Evolutionary conservation across 768 basidiomycete genomes (phyloP), one percentile per base, ranked within the genome.

Genomic region (Termitomyces sp.): DNA sequence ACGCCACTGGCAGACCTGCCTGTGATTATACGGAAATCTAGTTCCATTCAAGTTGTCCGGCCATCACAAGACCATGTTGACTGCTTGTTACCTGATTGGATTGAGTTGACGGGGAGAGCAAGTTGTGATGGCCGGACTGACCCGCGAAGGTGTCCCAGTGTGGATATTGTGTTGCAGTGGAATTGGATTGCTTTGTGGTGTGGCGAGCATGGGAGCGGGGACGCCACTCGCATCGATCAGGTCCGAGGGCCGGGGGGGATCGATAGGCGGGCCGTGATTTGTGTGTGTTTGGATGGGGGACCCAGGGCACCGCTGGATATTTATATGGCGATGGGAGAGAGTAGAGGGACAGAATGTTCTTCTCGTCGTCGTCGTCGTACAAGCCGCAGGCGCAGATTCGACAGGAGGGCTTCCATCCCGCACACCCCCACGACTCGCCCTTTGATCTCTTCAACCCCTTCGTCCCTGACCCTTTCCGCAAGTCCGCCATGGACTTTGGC

Each of bases 381-480:
- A 83, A 83, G 65, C 79, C 83, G 16, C 81, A 82, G 61, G 67
- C 65, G 3, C 67, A 65, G 58, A 72, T 89, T 61, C 76, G 87
- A 59, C 84, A 87, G 66, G 85, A 90, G 72, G 89, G 90, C 64
- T 91, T 91, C 69, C 85, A 88, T 60, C 69, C 85, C 36, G 22
- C 65, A 64, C 63, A 71, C 59, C 59, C 71, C 36, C 48, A 71
- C 61, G 55, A 71, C 48, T 36, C 10, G 16, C 26, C 37, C 7
- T 41, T 41, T 10, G 79, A 78, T 73, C 72, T 81, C 65, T 73
- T 64, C 57, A 60, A 75, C 65, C 73, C 71, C 34, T 78, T 82
- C 62, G 67, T 86, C 32, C 78, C 79, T 0, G 84, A 85, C 43
- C 59, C 81, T 0, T 82, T 83, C 66, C 78, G 82, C 64, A 82